A percentile compares a stretch with the other conserved stretches of the same genome.
Evolutionary conservation across 73 alveolate species (phyloP).

Genomic region (Stentor coeruleus): DNA sequence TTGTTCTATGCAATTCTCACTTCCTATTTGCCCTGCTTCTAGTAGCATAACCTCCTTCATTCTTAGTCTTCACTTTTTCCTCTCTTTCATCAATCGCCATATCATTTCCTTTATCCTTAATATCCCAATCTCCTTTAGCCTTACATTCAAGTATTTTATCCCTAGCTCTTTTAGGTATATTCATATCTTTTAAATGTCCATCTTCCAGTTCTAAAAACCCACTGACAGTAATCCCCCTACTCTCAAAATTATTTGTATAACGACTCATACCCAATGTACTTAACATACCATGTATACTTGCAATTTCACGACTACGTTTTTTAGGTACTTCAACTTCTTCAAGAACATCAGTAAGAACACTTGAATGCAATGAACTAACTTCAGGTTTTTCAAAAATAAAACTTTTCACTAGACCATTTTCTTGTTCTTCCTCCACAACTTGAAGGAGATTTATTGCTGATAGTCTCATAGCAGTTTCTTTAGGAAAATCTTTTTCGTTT

Average conservation of each 20-base stretch:
- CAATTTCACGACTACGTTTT: not conserved
- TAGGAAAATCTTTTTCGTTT: slow-evolving; percentile 5
- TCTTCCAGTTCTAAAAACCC: not conserved
- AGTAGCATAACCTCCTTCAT: too few species aligned
- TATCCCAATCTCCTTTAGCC: not conserved
- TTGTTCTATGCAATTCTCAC: too few species aligned
- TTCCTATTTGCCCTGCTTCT: too few species aligned
- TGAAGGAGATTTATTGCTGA: slow-evolving; percentile 6
- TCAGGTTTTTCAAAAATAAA: slow-evolving; percentile 23
- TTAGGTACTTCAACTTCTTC: not conserved
- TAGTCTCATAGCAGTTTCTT: not conserved
- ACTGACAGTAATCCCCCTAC: not conserved
- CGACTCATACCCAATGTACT: not conserved
- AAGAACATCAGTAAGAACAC: not conserved
- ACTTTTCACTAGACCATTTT: not conserved
- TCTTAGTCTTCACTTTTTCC: too few species aligned
- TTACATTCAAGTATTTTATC: slow-evolving; percentile 2
- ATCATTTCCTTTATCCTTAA: too few species aligned
- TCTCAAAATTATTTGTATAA: slow-evolving; percentile 5
- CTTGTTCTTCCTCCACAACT: slow-evolving; percentile 11
- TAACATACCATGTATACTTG: not conserved
- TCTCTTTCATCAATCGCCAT: too few species aligned
- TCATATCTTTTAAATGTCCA: not conserved
- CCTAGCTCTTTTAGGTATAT: not conserved
- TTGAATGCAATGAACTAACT: not conserved